Evolutionary conservation across 2,329 filamentous ascomycete genomes (phyloP).

Genomic region (Cercospora sesami): DNA sequence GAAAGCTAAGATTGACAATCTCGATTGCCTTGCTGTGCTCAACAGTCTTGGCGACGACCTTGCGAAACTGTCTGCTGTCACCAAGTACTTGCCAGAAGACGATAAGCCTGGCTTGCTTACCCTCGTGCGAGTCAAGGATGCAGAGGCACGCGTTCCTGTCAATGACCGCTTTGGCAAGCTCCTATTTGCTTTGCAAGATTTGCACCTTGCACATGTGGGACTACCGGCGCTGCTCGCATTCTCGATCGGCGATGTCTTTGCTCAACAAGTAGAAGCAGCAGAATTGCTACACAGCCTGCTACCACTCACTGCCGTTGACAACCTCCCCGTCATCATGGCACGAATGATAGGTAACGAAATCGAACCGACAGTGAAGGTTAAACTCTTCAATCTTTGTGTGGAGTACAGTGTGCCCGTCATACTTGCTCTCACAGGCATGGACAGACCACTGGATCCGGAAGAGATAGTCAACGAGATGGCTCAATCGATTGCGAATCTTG

Average conservation of each 20-base stretch:
- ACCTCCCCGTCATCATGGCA: slow-evolving; percentile 73
- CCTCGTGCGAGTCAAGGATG: slow-evolving; percentile 64
- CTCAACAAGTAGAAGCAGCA: slow-evolving; percentile 56
- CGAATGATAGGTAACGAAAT: slow-evolving; percentile 92
- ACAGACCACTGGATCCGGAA: slow-evolving; percentile 34
- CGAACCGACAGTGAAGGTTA: slow-evolving; percentile 85
- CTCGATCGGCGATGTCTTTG: slow-evolving; percentile 69
- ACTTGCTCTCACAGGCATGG: slow-evolving; percentile 73
- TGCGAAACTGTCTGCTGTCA: slow-evolving; percentile 76
- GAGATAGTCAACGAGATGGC: slow-evolving; percentile 75
- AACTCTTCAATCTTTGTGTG: slow-evolving; percentile 77
- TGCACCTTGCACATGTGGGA: slow-evolving; percentile 78
- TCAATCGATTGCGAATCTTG: slow-evolving; percentile 63
- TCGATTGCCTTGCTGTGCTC: slow-evolving; percentile 67
- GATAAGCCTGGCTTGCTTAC: slow-evolving; percentile 86
- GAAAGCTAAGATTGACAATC: slow-evolving; percentile 61
- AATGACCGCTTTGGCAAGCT: slow-evolving; percentile 66
- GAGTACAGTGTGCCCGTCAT: slow-evolving; percentile 87
- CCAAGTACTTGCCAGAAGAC: slow-evolving; percentile 94
- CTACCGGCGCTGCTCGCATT: slow-evolving; percentile 79
- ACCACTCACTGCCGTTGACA: slow-evolving; percentile 41
- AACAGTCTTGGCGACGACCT: slow-evolving; percentile 72
- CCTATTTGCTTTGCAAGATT: slow-evolving; percentile 59
- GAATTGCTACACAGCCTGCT: slow-evolving; percentile 69
- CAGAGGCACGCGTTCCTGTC: slow-evolving; percentile 63